Base-by-base conservation (phyloP, 495 filamentous ascomycete genomes). In the Podospora pseudocomata region DNA sequence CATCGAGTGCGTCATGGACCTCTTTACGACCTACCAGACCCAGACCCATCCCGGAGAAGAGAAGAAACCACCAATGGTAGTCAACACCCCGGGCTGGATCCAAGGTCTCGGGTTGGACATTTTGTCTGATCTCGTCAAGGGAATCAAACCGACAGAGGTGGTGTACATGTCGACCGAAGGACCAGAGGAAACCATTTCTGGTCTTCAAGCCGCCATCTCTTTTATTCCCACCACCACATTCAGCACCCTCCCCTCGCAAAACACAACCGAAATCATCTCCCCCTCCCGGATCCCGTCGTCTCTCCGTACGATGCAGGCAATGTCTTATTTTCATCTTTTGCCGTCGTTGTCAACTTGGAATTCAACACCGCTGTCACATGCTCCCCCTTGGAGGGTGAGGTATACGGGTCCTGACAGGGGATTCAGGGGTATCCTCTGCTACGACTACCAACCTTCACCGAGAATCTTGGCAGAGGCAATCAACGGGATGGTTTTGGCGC, bases 51-150 rank as follows among this genome's bases (percentile, higher is more conserved):
- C 79, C 28, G 6, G 23, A 23, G 23, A 4, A 39, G 65, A 74
- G 7, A 39, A 28, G 5, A 65, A 86, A 34, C 71, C 81, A 6
- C 16, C 91, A 3, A 81, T 97, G 7, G 81, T 97, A 9, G 85
- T 97, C 74, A 95, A 96, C 76, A 90, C 89, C 15, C 88, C 91
- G 1, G 92, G 92, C 23, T 95, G 92, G 92, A 88, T 94, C 30
- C 89, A 90, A 73, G 91, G 90, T 4, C 86, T 87, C 7, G 90
- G 91, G 2, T 78, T 94, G 5, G 89, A 92, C 71, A 81, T 94
- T 13, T 81, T 93, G 0, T 80, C 82, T 23, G 86, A 88, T 61
- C 79, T 95, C 1, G 84, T 94, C 67, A 72, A 78, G 1, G 77
- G 76, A 2, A 67, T 80, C 15, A 72, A 71, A 5, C 85, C 84